Evolutionary conservation across 352 stramenopile genomes (phyloP).

Genomic region (Phytophthora chlamydospora): DNA sequence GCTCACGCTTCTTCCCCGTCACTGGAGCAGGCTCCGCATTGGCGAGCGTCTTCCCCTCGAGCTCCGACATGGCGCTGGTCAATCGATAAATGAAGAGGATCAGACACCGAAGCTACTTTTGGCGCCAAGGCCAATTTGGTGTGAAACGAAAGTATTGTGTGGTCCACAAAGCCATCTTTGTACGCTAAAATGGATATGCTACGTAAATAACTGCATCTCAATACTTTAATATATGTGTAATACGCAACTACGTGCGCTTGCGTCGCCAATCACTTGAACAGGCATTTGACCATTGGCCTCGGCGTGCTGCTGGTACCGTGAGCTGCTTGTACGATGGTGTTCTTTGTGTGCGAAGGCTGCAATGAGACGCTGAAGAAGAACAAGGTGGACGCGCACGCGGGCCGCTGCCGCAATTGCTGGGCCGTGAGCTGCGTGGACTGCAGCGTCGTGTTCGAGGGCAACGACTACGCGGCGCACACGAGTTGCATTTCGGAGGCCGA

Average conservation of each 20-base stretch:
- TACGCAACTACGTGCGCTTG: no score
- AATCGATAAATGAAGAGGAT: slow-evolving; percentile 10
- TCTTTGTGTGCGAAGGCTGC: slow-evolving; percentile 89
- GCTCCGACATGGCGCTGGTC: not conserved
- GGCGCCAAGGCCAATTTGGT: not conserved
- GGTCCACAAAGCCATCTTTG: no score
- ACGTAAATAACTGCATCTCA: not conserved
- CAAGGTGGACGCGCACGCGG: slow-evolving; percentile 91
- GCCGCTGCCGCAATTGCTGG: slow-evolving; percentile 88
- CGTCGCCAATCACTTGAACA: slow-evolving; percentile 12
- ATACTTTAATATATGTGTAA: not conserved
- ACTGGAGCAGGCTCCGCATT: not conserved
- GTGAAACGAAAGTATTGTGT: not conserved
- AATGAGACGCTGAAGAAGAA: slow-evolving; percentile 95
- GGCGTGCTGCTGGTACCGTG: not conserved
- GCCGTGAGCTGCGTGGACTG: slow-evolving; percentile 95
- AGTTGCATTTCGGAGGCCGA: slow-evolving; percentile 94
- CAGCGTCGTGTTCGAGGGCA: slow-evolving; percentile 89
- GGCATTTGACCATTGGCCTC: slow-evolving; percentile 1
- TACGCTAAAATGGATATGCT: no score
- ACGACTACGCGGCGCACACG: slow-evolving; percentile 90
- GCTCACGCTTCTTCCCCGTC: slow-evolving; percentile 26
- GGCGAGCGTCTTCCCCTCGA: slow-evolving; percentile 5
- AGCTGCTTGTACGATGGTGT: slow-evolving; percentile 58
- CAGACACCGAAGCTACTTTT: slow-evolving; percentile 9